Conservation (phyloP, 257 asterid species). For the Ophiorrhiza pumila region DNA sequence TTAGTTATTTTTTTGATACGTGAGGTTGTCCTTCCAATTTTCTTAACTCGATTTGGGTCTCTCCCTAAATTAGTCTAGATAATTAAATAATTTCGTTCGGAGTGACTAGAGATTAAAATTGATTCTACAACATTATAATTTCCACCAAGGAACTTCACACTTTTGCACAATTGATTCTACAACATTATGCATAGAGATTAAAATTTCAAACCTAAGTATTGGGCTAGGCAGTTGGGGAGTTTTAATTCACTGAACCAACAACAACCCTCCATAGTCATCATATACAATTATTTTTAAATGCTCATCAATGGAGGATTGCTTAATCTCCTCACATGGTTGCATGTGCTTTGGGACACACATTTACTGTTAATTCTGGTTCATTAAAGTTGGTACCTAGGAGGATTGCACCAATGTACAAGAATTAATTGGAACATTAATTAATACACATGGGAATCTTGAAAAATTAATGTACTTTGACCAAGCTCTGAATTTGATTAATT, state of each 20-base stretch:
- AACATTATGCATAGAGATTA: no score
- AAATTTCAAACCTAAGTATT: no score
- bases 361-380: conserved; percentile 1
- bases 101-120: no score
- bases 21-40: no score
- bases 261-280: not conserved
- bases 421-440: not conserved
- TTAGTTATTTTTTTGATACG: no score
- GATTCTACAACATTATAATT: no score
- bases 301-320: not conserved
- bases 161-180: no score
- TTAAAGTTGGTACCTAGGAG: not conserved
- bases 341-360: not conserved
- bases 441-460: not conserved
- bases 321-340: conserved; percentile 6
- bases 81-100: no score
- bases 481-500: not conserved
- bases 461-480: not conserved
- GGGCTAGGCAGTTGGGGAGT: no score
- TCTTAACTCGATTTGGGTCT: no score
- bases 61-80: no score
- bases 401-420: not conserved
- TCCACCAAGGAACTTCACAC: no score
- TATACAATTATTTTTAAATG: not conserved
- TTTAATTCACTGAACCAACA: conserved; percentile 2